phyloP scores from a whole-genome alignment of 495 filamentous ascomycete species.

The Aspergillus haitiensis region DNA sequence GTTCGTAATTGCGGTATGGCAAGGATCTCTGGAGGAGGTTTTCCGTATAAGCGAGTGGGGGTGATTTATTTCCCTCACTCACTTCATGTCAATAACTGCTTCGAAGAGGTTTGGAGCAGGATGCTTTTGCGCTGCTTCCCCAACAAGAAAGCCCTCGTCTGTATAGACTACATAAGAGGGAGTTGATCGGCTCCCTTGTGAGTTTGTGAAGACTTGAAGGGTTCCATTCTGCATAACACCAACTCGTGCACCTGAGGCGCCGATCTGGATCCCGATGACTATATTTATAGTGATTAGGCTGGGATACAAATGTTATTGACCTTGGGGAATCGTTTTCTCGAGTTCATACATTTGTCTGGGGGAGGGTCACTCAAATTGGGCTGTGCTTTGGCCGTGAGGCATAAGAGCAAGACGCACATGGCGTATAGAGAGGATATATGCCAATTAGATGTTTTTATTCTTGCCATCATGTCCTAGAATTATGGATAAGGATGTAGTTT shows the following conservation, averaged over 20 bases:
- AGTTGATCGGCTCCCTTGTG: background rate
- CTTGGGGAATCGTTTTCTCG: background rate
- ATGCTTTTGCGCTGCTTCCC: background rate
- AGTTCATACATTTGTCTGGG: background rate
- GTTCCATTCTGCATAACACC: background rate
- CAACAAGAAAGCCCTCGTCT: constrained; percentile 1
- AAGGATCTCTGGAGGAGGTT: background rate
- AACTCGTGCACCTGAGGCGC: background rate
- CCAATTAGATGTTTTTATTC: background rate
- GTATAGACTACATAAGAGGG: background rate
- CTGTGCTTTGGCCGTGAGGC: background rate
- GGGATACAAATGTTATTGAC: background rate
- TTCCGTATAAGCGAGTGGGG: too few species aligned
- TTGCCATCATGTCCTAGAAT: background rate
- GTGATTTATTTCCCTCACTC: background rate
- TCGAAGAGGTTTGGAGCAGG: background rate
- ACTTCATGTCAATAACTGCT: background rate
- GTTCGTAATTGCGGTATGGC: background rate
- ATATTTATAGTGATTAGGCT: background rate
- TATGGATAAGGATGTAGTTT: background rate
- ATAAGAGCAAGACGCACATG: background rate
- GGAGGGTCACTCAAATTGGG: background rate
- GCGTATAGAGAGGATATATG: background rate
- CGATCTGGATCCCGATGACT: constrained; percentile 10
- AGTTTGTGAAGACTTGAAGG: background rate